These are phyloP conservation scores for Metschnikowia noctiluminum DNA, from an alignment of 805 yeast genomes.

Conservation along the genomic window DNA sequence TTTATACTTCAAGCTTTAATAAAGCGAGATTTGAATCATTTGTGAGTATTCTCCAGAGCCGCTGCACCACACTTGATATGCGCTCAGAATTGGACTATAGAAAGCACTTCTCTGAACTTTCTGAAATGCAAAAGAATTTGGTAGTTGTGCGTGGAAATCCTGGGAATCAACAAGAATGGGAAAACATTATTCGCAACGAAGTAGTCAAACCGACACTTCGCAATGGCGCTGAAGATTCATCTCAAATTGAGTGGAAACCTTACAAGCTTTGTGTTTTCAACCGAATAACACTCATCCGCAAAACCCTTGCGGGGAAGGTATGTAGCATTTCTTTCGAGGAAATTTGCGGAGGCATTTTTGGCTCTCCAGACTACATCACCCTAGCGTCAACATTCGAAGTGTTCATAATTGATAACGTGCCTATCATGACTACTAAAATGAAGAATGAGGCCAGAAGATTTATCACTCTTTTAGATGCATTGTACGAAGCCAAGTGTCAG, in stretches of 20 bases:
- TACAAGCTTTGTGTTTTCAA: constrained; percentile 52
- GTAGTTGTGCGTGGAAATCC: constrained; percentile 27
- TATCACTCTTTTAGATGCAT: constrained; percentile 63
- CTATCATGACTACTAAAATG: constrained; percentile 51
- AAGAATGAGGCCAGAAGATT: constrained; percentile 68
- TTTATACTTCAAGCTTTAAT: constrained; percentile 64
- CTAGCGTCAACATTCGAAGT: constrained; percentile 58
- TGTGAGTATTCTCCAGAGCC: constrained; percentile 50
- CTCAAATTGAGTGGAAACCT: constrained; percentile 18
- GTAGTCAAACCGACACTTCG: background rate
- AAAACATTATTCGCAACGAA: constrained; percentile 21
- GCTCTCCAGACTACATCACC: constrained; percentile 69
- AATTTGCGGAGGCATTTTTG: constrained; percentile 54
- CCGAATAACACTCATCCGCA: constrained; percentile 46
- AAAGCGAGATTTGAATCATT: constrained; percentile 56
- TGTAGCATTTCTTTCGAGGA: constrained; percentile 51
- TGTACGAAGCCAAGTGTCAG: constrained; percentile 65
- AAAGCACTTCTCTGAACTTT: constrained; percentile 21
- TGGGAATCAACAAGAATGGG: constrained; percentile 34
- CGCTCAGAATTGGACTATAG: constrained; percentile 57
- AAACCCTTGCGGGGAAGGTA: constrained; percentile 33
- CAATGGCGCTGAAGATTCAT: constrained; percentile 3
- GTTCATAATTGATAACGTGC: constrained; percentile 58
- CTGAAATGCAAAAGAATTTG: constrained; percentile 25
- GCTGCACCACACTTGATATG: constrained; percentile 66